Evolutionary conservation across 805 yeast species (phyloP), one percentile per base, ranked within the genome.

Genomic region (Wickerhamiella siamensis): DNA sequence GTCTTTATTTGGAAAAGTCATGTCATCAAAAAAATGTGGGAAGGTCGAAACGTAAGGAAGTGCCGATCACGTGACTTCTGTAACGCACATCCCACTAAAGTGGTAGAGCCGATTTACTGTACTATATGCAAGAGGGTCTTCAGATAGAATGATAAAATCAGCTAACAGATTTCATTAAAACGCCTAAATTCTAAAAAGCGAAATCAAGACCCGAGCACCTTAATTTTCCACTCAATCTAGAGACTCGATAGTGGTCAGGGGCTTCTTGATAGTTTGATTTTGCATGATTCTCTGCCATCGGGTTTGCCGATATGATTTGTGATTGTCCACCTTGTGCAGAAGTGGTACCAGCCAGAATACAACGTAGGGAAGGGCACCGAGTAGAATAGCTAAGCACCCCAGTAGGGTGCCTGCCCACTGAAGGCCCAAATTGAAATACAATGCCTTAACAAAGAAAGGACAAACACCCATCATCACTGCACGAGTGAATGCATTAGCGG

Each of bases 351-450:
- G 10, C 29, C 29, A 24, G 29, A 24, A 24, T 24, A 24, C 29
- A 24, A 24, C 12, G 29, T 24, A 24, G 6, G 29, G 29, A 8
- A 24, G 29, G 6, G 29, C 29, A 24, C 29, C 29, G 6, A 83
- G 54, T 2, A 62, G 62, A 3, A 66, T 59, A 0, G 78, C 75
- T 42, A 82, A 65, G 41, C 76, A 64, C 8, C 86, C 86, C 34
- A 83, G 57, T 27, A 82, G 55, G 22, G 82, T 63, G 43, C 87
- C 86, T 1, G 91, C 88, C 87, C 88, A 82, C 50, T 79, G 75
- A 21, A 70, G 69, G 22, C 82, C 80, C 73, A 82, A 69, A 43
- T 66, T 67, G 17, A 63, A 56, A 59, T 80, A 80, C 88, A 82
- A 77, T 49, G 70, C 76, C 2, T 68, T 61, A 1, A 84, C 80